phyloP scores from a whole-genome alignment of 441 rosid genomes.

The Aquilaria agallochum region DNA sequence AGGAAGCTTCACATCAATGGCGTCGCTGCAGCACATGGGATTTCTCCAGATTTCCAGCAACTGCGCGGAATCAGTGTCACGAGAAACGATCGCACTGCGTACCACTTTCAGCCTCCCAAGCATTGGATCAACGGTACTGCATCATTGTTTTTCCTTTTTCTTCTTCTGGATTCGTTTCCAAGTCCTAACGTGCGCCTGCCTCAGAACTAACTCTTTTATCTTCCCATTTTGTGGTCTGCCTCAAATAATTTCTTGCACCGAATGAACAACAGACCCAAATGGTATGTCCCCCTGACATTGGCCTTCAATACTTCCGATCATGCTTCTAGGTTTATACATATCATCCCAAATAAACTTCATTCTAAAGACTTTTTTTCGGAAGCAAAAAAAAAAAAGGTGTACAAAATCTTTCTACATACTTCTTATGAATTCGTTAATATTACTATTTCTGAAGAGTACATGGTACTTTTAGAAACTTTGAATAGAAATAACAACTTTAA shows the following conservation, averaged over 20 bases:
- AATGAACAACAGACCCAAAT: conserved; percentile 53
- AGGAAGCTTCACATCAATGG: conserved; percentile 3
- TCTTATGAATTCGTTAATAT: too few relatives aligned
- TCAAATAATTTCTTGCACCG: neutral
- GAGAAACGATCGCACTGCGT: conserved; percentile 40
- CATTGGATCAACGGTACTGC: conserved; percentile 77
- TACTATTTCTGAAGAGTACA: too few relatives aligned
- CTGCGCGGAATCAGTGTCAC: conserved; percentile 19
- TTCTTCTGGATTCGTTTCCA: neutral
- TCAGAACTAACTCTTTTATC: neutral
- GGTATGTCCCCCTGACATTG: conserved; percentile 32
- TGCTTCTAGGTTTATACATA: too few relatives aligned
- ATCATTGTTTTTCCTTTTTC: neutral
- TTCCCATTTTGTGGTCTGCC: neutral
- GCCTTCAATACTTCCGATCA: too few relatives aligned
- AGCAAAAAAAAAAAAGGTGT: too few relatives aligned
- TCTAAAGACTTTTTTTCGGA: too few relatives aligned
- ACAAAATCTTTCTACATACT: too few relatives aligned
- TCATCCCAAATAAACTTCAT: too few relatives aligned
- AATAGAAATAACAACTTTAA: too few relatives aligned
- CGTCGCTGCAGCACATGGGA: conserved; percentile 29
- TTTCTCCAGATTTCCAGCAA: conserved; percentile 31
- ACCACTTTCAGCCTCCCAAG: conserved; percentile 75
- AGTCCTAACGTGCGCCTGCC: neutral
- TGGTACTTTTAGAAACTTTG: too few relatives aligned